These are phyloP conservation scores for Scheffersomyces ergatensis DNA, from an alignment of 805 yeast genomes.

Conservation along the genomic window DNA sequence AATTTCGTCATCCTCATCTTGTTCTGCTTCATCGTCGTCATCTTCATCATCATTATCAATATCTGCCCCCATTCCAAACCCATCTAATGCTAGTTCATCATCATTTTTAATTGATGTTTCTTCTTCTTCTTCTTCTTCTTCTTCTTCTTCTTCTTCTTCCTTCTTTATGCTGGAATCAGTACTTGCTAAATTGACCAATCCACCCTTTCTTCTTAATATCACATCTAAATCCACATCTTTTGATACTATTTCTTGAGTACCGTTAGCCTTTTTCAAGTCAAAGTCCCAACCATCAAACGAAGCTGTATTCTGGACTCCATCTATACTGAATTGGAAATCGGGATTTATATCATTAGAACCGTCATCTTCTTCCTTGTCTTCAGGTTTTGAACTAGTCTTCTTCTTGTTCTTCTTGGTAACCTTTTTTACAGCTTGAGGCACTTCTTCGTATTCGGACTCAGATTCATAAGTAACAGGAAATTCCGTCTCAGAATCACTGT, in stretches of 20 bases:
- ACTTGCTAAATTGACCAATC: constrained; percentile 56
- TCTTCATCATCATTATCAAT: constrained; percentile 27
- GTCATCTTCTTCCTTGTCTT: constrained; percentile 29
- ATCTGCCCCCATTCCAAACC: constrained; percentile 45
- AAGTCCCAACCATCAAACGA: constrained; percentile 83
- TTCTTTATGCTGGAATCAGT: constrained; percentile 23
- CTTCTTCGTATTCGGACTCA: constrained; percentile 20
- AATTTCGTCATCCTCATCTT: constrained; percentile 20
- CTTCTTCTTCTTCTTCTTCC: constrained; percentile 21
- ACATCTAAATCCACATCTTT: constrained; percentile 83
- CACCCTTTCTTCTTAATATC: constrained; percentile 82
- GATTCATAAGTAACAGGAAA: constrained; percentile 15
- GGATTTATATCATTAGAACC: constrained; percentile 60
- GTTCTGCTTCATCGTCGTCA: constrained; percentile 24
- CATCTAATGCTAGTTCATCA: constrained; percentile 43
- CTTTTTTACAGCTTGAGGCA: constrained; percentile 43
- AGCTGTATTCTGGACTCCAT: constrained; percentile 48
- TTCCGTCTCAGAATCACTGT: constrained; percentile 65
- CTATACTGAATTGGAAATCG: constrained; percentile 67
- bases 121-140: constrained; percentile 29
- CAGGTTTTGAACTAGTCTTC: constrained; percentile 11
- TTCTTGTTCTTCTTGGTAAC: constrained; percentile 13
- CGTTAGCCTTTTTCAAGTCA: constrained; percentile 21
- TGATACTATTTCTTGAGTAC: constrained; percentile 14
- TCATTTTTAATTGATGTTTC: constrained; percentile 31